Base-by-base conservation (phyloP, 2,329 filamentous ascomycete genomes). In the Fusarium mangiferae region DNA sequence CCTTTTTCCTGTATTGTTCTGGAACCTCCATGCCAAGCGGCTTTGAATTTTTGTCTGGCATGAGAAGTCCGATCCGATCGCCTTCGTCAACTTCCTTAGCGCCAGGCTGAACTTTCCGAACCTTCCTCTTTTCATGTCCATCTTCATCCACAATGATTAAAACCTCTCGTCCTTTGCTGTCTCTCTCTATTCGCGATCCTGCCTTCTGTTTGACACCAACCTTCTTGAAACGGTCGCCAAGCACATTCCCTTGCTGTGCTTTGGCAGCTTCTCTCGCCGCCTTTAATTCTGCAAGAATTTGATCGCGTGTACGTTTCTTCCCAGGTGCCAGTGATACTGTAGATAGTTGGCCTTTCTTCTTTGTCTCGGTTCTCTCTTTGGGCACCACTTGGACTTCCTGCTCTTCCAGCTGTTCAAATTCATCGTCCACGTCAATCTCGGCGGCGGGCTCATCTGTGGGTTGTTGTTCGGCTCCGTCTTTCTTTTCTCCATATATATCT, bases 11-110 rank as follows among this genome's bases (percentile, higher is more conserved):
- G 76, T 89, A 90, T 42, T 87, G 84, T 58, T 91, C 89, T 5
- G 91, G 90, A 13, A 92, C 88, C 64, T 91, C 89, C 90, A 92
- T 92, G 1, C 90, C 91, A 2, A 92, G 82, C 1, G 90, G 89
- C 72, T 87, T 87, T 28, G 84, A 86, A 68, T 88, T 83, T 69
- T 89, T 88, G 69, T 89, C 87, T 7, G 87, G 87, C 82, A 87
- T 84, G 39, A 89, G 81, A 33, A 90, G 81, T 33, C 84, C 86
- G 36, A 80, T 81, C 15, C 52, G 81, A 74, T 71, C 84, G 83
- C 57, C 78, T 75, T 57, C 80, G 41, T 82, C 79, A 54, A 84
- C 81, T 55, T 82, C 80, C 48, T 84, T 81, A 14, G 79, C 80
- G 42, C 79, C 81, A 4, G 82, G 81, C 56, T 85, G 85, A 15